A percentile compares a stretch with the other conserved stretches of the same genome.
Evolutionary conservation across 106 monocot genomes (phyloP).

Genomic region (Acorus calamus): DNA sequence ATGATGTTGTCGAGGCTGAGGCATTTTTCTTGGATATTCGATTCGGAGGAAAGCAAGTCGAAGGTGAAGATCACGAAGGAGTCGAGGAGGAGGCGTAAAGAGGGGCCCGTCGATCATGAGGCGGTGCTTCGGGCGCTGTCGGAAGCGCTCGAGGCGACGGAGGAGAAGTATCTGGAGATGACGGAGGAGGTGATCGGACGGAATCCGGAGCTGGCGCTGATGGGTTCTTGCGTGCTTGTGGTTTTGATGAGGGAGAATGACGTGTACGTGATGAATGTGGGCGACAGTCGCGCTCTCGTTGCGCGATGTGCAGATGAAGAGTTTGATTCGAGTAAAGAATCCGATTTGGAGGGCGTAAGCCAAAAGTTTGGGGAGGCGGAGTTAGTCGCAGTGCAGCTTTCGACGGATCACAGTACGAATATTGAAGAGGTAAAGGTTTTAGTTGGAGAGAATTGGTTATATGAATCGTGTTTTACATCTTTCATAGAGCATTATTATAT

Average conservation of each 20-base stretch:
- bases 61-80: no score
- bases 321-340: background rate
- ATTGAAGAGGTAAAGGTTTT: constrained; percentile 44
- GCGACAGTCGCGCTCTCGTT: constrained; percentile 71
- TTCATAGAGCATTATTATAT: no score
- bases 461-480: no score
- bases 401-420: constrained; percentile 64
- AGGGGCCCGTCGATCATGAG: constrained; percentile 15
- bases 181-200: constrained; percentile 38
- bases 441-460: no score
- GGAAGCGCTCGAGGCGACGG: constrained; percentile 40
- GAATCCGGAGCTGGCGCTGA: constrained; percentile 74
- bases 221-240: constrained; percentile 72
- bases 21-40: background rate
- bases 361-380: background rate
- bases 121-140: constrained; percentile 43
- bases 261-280: constrained; percentile 89
- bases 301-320: constrained; percentile 14
- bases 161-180: constrained; percentile 45
- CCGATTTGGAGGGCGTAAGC: background rate
- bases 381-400: constrained; percentile 52
- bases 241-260: constrained; percentile 70
- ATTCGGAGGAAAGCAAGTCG: no score
- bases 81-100: no score
- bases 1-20: constrained; percentile 11